Conservation (phyloP, 495 filamentous ascomycete genomes). For the Schizothecium vesticola region DNA sequence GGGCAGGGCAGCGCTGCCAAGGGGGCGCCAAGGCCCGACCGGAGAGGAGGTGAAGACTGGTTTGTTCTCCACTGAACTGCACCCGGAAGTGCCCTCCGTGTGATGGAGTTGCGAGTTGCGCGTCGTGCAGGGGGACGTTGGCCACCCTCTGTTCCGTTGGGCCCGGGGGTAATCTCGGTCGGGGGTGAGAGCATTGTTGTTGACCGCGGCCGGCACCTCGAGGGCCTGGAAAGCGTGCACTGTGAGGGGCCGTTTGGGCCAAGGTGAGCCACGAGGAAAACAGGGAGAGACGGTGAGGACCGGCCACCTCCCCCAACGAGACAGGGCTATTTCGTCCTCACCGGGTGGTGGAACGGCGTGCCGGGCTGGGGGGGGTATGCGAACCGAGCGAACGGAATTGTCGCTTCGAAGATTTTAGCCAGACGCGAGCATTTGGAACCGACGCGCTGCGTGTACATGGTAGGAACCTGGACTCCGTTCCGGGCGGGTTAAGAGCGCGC, state of each 20-base stretch:
- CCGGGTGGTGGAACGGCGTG: background rate
- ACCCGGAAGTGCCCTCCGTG: slow-evolving; percentile 18
- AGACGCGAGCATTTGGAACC: background rate
- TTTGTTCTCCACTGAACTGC: slow-evolving; percentile 20
- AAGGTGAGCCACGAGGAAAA: slow-evolving; percentile 9
- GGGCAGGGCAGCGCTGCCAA: slow-evolving; percentile 18
- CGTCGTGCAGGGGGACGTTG: slow-evolving; percentile 15
- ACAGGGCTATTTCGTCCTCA: background rate
- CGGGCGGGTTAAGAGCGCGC: background rate
- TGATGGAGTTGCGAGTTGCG: slow-evolving; percentile 21
- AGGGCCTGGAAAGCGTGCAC: slow-evolving; percentile 11
- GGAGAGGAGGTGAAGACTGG: slow-evolving; percentile 29
- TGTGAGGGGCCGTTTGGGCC: slow-evolving; percentile 12
- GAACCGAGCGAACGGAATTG: background rate
- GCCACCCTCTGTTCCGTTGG: slow-evolving; percentile 19
- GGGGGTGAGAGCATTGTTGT: slow-evolving; percentile 12
- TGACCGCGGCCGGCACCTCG: slow-evolving; percentile 2
- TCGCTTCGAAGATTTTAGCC: background rate
- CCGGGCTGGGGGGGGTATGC: background rate
- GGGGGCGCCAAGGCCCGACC: slow-evolving; percentile 18
- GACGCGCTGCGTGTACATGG: background rate
- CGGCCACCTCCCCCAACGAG: slow-evolving; percentile 1
- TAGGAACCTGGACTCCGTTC: background rate
- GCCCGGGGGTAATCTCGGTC: slow-evolving; percentile 31
- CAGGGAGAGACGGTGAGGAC: slow-evolving; percentile 2